Conservation (phyloP, 148 eudicot species). For the Beta vulgaris region DNA sequence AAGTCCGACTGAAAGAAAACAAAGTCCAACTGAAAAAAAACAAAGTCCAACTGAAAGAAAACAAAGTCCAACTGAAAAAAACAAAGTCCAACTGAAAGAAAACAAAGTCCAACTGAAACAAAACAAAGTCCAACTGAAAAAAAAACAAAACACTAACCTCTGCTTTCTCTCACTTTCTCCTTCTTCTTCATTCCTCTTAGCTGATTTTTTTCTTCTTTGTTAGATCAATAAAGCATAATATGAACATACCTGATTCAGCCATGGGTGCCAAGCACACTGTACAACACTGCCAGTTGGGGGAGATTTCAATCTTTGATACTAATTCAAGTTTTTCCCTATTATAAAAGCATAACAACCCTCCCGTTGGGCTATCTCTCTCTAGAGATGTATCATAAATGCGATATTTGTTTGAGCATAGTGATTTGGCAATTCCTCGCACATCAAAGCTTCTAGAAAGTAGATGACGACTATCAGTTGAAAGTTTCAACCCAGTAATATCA, state of each 20-base stretch:
- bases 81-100: too few relatives aligned
- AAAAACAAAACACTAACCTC: too few relatives aligned
- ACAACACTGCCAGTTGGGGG: constrained; percentile 83
- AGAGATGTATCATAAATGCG: constrained; percentile 86
- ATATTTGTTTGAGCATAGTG: constrained; percentile 88
- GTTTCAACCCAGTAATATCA: constrained; percentile 83
- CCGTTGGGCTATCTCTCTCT: constrained; percentile 78
- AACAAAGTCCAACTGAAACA: too few relatives aligned
- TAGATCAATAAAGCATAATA: not conserved
- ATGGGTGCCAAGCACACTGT: constrained; percentile 98
- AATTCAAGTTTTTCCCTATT: constrained; percentile 79
- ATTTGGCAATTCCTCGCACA: constrained; percentile 85
- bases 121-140: too few relatives aligned
- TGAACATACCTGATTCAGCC: constrained; percentile 76
- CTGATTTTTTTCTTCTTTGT: too few relatives aligned
- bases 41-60: too few relatives aligned
- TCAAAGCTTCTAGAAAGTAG: constrained; percentile 90
- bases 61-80: too few relatives aligned
- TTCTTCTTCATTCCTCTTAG: too few relatives aligned
- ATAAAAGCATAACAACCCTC: constrained; percentile 80
- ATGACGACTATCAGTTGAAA: constrained; percentile 79
- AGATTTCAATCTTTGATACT: constrained; percentile 84
- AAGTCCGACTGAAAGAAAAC: too few relatives aligned
- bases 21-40: too few relatives aligned
- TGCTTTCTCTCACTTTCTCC: too few relatives aligned